Conservation (phyloP, 805 yeast genomes). For the Hermanozyma aechmeae region DNA sequence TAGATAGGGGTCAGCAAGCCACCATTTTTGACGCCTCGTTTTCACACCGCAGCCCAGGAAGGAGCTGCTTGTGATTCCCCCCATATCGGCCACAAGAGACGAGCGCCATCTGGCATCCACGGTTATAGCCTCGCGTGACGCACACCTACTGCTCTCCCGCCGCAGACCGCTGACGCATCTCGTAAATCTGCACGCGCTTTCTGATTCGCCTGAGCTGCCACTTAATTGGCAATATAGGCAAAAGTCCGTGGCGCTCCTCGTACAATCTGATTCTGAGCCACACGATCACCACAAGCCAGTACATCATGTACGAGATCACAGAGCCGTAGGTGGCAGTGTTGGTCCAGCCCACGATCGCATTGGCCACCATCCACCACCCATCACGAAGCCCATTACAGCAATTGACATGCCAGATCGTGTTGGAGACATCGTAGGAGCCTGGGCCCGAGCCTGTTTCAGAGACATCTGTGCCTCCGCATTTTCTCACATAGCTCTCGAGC, state of each 20-base stretch:
- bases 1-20: no score
- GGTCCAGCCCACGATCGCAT: conserved; percentile 38
- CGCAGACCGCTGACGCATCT: conserved; percentile 6
- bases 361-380: conserved; percentile 39
- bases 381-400: conserved; percentile 37
- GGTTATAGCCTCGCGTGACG: no score
- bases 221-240: conserved; percentile 43
- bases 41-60: no score
- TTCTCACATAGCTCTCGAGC: conserved; percentile 26
- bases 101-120: no score
- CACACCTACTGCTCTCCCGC: no score
- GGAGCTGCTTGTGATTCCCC: no score
- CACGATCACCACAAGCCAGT: conserved; percentile 26
- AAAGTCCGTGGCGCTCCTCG: conserved; percentile 29
- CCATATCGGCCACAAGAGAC: no score
- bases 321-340: conserved; percentile 38
- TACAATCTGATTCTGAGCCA: conserved; percentile 21
- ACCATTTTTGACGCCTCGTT: no score
- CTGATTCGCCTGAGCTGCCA: conserved; percentile 51
- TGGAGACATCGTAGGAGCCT: conserved; percentile 33
- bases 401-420: conserved; percentile 37
- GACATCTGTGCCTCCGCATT: conserved; percentile 33
- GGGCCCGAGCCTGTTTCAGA: conserved; percentile 39
- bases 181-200: conserved; percentile 18
- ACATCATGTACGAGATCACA: conserved; percentile 24